Evolutionary conservation across 2,329 filamentous ascomycete species (phyloP), one percentile per base, ranked within the genome.

Genomic region (Fonsecaea pugnacius): DNA sequence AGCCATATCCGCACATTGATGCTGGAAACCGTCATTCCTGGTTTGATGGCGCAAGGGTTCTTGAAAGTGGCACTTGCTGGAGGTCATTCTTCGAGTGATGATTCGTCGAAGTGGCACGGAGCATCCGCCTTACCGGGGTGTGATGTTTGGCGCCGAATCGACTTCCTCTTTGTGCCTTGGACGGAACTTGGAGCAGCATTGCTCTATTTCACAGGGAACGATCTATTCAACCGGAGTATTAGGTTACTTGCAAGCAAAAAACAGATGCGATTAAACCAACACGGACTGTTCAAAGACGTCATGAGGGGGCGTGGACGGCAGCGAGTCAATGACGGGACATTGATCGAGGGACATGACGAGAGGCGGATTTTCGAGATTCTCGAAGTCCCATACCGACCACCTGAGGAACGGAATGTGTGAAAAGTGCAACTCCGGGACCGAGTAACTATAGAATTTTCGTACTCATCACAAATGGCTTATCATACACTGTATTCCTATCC

Each of bases 121-220:
- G 93, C 90, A 58, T 95, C 90, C 43, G 85, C 88, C 10, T 79
- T 96, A 0, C 89, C 91, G 0, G 71, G 56, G 40, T 79, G 73
- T 66, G 79, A 80, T 0, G 74, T 85, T 0, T 96, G 92, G 92
- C 84, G 92, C 8, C 85, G 92, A 1, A 89, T 97, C 66, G 93
- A 97, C 73, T 84, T 97, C 21, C 80, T 97, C 1, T 84, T 96
- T 3, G 93, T 96, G 0, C 92, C 93, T 0, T 87, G 88, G 70
- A 81, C 85, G 1, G 89, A 96, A 75, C 83, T 92, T 57, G 94
- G 94, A 1, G 93, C 91, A 0, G 92, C 93, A 0, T 75, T 97
- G 66, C 84, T 97, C n/a, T 97, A 97, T 74, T 98, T 97, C 73
- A 97, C 94, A 0, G 94, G 94, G 0, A 95, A 97, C 70, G 93